A percentile compares a stretch with the other conserved stretches of the same genome.
These are phyloP conservation scores for Penicillium manginii DNA, from an alignment of 495 filamentous ascomycete genomes.

Conservation along the genomic window DNA sequence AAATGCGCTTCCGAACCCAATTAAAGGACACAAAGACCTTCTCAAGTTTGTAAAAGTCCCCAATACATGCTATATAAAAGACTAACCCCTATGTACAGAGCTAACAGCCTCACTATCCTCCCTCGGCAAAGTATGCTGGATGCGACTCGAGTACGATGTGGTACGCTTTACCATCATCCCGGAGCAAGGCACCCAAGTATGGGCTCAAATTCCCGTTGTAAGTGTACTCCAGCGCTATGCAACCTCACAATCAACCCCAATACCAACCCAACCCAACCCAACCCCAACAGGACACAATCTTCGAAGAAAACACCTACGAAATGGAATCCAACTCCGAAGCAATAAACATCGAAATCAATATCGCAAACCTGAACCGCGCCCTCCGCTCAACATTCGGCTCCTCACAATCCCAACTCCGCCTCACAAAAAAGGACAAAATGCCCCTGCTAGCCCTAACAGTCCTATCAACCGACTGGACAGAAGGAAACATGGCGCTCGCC, in stretches of 20 bases:
- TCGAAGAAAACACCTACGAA: conserved; percentile 73
- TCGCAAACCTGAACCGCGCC: conserved; percentile 78
- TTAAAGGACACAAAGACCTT: conserved; percentile 83
- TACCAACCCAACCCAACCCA: too few relatives aligned
- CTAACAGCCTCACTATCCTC: conserved; percentile 83
- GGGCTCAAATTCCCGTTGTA: conserved; percentile 71
- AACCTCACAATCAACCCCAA: too few relatives aligned
- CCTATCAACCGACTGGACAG: conserved; percentile 55
- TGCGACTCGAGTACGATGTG: conserved; percentile 81
- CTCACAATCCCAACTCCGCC: conserved; percentile 76
- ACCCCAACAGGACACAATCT: conserved; percentile 69
- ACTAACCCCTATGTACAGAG: conserved; percentile 53
- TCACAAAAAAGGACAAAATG: conserved; percentile 87
- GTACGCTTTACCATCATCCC: conserved; percentile 95
- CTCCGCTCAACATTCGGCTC: conserved; percentile 81
- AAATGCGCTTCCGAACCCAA: conserved; percentile 81
- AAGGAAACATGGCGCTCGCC: conserved; percentile 50
- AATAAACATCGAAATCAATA: conserved; percentile 93
- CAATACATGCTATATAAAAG: neutral
- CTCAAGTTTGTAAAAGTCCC: conserved; percentile 61
- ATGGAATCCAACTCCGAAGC: conserved; percentile 79
- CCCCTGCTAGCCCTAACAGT: conserved; percentile 88
- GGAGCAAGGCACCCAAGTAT: conserved; percentile 92
- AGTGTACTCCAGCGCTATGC: conserved; percentile 33
- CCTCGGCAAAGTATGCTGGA: conserved; percentile 90